Conservation (phyloP, 2,329 filamentous ascomycete species). For the Pseudogymnoascus sp. region DNA sequence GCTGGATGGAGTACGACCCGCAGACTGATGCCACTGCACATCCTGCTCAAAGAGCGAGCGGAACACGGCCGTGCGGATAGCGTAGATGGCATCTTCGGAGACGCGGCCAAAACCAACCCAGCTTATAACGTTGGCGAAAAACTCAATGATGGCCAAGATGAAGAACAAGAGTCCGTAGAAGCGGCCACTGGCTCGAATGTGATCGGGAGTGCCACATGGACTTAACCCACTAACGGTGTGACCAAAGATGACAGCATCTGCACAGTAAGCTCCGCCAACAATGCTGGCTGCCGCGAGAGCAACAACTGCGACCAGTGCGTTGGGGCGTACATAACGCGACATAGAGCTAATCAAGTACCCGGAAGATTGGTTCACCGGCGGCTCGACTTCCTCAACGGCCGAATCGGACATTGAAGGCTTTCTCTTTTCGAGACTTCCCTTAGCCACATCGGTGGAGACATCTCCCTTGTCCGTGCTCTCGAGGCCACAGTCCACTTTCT, state of each 20-base stretch:
- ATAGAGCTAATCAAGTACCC: slow-evolving; percentile 11
- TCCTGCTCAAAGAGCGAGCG: slow-evolving; percentile 57
- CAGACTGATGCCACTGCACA: slow-evolving; percentile 63
- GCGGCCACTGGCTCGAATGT: slow-evolving; percentile 23
- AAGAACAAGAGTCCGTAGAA: slow-evolving; percentile 38
- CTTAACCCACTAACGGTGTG: slow-evolving; percentile 43
- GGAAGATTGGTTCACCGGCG: slow-evolving; percentile 12
- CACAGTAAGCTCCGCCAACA: slow-evolving; percentile 46
- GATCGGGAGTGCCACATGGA: slow-evolving; percentile 30
- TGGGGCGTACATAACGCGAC: slow-evolving; percentile 12
- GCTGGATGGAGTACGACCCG: slow-evolving; percentile 50
- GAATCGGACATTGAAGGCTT: background rate
- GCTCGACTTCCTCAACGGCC: slow-evolving; percentile 9
- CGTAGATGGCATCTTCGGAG: slow-evolving; percentile 57
- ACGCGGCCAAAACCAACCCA: slow-evolving; percentile 45
- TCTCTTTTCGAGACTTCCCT: background rate
- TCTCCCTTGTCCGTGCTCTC: background rate
- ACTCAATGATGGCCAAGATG: slow-evolving; percentile 46
- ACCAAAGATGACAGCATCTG: slow-evolving; percentile 49
- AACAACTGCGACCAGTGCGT: slow-evolving; percentile 27
- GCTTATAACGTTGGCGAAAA: slow-evolving; percentile 54
- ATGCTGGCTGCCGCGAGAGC: slow-evolving; percentile 41
- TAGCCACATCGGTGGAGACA: background rate
- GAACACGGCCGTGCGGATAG: slow-evolving; percentile 54
- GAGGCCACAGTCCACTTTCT: slow-evolving; percentile 8